Percentiles rank a stretch among this genome's conserved stretches.
Conservation (phyloP, 2,329 filamentous ascomycete genomes). For the Xenoacremonium recifei region DNA sequence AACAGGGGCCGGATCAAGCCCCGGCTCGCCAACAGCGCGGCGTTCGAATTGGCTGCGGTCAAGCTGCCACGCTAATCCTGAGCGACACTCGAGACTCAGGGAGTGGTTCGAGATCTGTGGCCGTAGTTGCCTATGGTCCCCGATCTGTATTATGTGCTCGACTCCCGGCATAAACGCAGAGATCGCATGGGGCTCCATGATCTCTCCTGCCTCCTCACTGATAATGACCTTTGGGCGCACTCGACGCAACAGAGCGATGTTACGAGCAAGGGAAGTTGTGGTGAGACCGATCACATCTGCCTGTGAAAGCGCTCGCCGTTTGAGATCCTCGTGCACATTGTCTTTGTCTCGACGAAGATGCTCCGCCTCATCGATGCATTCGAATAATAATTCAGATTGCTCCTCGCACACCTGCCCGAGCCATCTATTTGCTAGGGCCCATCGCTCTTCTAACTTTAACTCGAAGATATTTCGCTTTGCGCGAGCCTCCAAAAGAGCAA, state of each 20-base stretch:
- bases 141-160: constrained; percentile 61
- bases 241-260: constrained; percentile 44
- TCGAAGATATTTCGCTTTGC: neutral
- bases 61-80: constrained; percentile 16
- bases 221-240: constrained; percentile 53
- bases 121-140: constrained; percentile 60
- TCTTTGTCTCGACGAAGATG: too few species aligned
- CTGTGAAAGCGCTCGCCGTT: constrained; percentile 30
- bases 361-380: constrained; percentile 3
- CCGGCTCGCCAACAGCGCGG: constrained; percentile 29
- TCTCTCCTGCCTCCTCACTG: constrained; percentile 65
- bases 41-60: constrained; percentile 41
- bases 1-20: constrained; percentile 25
- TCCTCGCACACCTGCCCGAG: neutral
- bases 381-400: neutral
- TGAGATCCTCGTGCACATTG: constrained; percentile 26
- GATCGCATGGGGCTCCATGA: constrained; percentile 59
- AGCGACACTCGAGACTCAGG: constrained; percentile 25
- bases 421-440: constrained; percentile 1
- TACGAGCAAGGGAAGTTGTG: constrained; percentile 54
- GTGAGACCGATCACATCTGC: constrained; percentile 55
- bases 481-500: too few species aligned
- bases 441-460: constrained; percentile 1
- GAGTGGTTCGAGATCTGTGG: constrained; percentile 55
- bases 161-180: constrained; percentile 54